Base-by-base conservation (phyloP, 1,284 basidiomycete species). In the Cutaneotrichosporon dermatis region DNA sequence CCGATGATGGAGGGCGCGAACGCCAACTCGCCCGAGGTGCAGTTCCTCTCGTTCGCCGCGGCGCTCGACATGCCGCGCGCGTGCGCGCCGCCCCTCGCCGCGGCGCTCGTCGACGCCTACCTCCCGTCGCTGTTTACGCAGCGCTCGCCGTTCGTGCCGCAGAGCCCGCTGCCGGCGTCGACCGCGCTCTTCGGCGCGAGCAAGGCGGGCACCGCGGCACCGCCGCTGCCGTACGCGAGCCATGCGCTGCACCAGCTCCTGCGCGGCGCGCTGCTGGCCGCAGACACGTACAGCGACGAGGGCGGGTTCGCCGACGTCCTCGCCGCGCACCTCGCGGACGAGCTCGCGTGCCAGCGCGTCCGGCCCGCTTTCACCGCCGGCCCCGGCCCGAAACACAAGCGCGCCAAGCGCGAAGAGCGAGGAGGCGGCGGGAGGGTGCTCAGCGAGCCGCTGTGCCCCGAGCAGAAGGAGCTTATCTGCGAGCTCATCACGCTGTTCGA, bases 321-420 rank as follows among this genome's bases (percentile, higher is more conserved):
- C 2, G 64, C 61, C 4, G 8, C 51, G 5, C 59, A 63, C 40
- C 41, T 73, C 6, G 49, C 66, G 4, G 65, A 69, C 5, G 71
- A 73, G 55, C 50, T 73, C 33, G 56, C 54, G 12, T 65, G 59
- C 55, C 66, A 69, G 46, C 52, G 62, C 13, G 34, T 48, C 1
- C 57, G 63, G 0, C 55, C 57, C 4, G 57, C 51, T 1, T 37
- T 7, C 4, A 43, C 25, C 3, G 6, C 25, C 25, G 25, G 25
- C 25, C 25, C 25, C 25, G 25, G 25, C 25, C 25, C 25, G 25
- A 25, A 25, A 25, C 25, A 25, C 25, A 25, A 25, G 25, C 25
- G 25, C 11, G 5, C 15, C 16, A 7, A 55, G 49, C n/a, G 12
- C 36, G n/a, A 50, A 62, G 25, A 25, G 25, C 25, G 25, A 25